Base-by-base conservation (phyloP, 768 basidiomycete genomes). In the Imleria badia region DNA sequence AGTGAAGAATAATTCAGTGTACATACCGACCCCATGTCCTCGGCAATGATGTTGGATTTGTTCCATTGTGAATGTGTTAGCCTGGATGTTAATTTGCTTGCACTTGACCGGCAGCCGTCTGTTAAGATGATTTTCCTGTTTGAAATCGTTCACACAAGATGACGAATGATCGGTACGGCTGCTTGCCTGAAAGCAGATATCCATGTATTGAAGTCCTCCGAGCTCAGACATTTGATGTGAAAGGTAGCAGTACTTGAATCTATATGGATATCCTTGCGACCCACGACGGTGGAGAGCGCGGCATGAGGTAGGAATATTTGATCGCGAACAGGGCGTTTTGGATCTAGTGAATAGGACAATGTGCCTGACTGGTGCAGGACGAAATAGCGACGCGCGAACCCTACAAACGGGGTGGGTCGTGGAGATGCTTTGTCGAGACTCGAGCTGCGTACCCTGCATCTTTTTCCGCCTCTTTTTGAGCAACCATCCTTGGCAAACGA, bases 381-480 rank as follows among this genome's bases (percentile, higher is more conserved):
- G 62, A 94, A 93, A 72, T 90, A 91, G 42, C 90, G 85, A 47
- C 89, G 86, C 17, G 91, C 91, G 72, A 90, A 93, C 11, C 91
- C 91, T 92, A 66, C 10, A 40, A 29, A 47, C 6, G 23, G 1
- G 14, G 38, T 56, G 47, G 30, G 40, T 30, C 23, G 45, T 45
- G 14, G 36, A 23, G 47, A 22, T 50, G 53, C 5, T 12, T 11
- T 4, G 38, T 35, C 20, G 11, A 47, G 30, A 51, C 33, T 31
- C 9, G 34, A 43, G 38, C 36, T 51, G 52, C 71, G 46, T 61
- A 85, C 91, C 91, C 76, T 93, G 91, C 87, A 92, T 86, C 75
- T 83, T 90, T 78, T 90, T 91, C 59, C 91, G 76, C 61, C 91
- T 77, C 73, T 94, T 94, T 76, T 93, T 93, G 56, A 93, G 76